Evolutionary conservation across 176 grass and related monocot species (phyloP).

Genomic region (Thinopyrum elongatum): DNA sequence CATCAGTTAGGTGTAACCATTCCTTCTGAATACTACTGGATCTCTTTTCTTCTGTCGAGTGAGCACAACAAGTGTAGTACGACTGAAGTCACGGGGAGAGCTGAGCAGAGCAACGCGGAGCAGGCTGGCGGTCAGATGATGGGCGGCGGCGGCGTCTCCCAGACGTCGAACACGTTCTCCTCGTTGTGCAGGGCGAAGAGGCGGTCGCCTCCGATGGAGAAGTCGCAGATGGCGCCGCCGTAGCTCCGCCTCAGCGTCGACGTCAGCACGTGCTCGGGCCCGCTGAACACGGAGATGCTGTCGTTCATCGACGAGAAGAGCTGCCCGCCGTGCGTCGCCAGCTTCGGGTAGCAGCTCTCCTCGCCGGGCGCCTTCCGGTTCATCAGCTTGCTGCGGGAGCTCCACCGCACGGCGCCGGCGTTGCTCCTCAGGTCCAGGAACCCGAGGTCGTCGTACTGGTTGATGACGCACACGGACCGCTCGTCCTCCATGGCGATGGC

Average conservation of each 20-base stretch:
- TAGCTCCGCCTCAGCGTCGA: conserved; percentile 79
- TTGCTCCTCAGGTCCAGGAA: conserved; percentile 76
- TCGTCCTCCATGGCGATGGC: conserved; percentile 82
- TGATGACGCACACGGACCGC: conserved; percentile 82
- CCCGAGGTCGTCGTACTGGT: conserved; percentile 95
- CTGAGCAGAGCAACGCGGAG: background rate
- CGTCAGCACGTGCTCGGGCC: conserved; percentile 77
- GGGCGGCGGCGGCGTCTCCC: conserved; percentile 84
- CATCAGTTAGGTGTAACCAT: conserved; percentile 17
- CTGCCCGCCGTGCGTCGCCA: conserved; percentile 85
- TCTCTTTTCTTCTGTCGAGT: conserved; percentile 11
- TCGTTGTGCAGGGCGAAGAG: conserved; percentile 91
- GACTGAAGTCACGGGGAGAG: background rate
- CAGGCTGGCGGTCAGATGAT: conserved; percentile 52
- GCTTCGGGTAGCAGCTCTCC: conserved; percentile 98
- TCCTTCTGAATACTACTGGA: background rate
- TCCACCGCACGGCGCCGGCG: conserved; percentile 67
- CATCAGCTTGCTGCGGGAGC: conserved; percentile 93
- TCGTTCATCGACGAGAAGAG: conserved; percentile 97
- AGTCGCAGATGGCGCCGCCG: conserved; percentile 88
- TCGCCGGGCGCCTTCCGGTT: conserved; percentile 63
- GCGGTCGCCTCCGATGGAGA: conserved; percentile 90
- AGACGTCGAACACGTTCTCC: conserved; percentile 98
- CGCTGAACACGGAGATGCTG: conserved; percentile 94
- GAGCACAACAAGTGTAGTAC: too few relatives aligned